These are phyloP conservation scores for Tuber borchii DNA, from an alignment of 495 filamentous ascomycete species.

Conservation along the genomic window DNA sequence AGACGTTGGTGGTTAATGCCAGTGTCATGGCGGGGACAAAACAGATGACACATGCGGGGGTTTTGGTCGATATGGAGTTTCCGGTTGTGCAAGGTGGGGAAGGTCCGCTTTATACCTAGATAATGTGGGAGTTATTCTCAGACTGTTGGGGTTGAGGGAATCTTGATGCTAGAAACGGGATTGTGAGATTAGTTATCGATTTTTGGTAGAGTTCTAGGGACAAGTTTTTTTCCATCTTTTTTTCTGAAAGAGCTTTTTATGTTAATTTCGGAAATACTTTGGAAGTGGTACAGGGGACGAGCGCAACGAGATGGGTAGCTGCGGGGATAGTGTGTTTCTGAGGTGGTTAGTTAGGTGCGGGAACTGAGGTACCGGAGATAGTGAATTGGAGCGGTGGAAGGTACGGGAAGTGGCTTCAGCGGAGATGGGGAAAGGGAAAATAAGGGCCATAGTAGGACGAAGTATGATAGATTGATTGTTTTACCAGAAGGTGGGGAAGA, in stretches of 20 bases:
- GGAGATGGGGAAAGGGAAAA: too few species aligned
- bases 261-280: not conserved
- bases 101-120: not conserved
- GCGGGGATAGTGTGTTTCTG: too few species aligned
- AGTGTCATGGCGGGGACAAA: slow-evolving; percentile 5
- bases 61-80: slow-evolving; percentile 25
- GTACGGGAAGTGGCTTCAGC: too few species aligned
- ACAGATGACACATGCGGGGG: slow-evolving; percentile 7
- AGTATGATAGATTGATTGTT: too few species aligned
- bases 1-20: slow-evolving; percentile 24
- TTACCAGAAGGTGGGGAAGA: too few species aligned
- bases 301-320: too few species aligned
- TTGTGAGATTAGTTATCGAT: not conserved
- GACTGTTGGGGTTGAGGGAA: not conserved
- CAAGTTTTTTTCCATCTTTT: too few species aligned
- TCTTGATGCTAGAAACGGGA: not conserved
- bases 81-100: slow-evolving; percentile 1
- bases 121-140: not conserved
- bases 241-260: not conserved
- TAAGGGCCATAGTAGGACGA: too few species aligned
- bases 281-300: too few species aligned
- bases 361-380: too few species aligned
- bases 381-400: too few species aligned
- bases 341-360: too few species aligned
- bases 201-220: not conserved